phyloP scores from a whole-genome alignment of 2,329 filamentous ascomycete species.

The Fusarium sp. region DNA sequence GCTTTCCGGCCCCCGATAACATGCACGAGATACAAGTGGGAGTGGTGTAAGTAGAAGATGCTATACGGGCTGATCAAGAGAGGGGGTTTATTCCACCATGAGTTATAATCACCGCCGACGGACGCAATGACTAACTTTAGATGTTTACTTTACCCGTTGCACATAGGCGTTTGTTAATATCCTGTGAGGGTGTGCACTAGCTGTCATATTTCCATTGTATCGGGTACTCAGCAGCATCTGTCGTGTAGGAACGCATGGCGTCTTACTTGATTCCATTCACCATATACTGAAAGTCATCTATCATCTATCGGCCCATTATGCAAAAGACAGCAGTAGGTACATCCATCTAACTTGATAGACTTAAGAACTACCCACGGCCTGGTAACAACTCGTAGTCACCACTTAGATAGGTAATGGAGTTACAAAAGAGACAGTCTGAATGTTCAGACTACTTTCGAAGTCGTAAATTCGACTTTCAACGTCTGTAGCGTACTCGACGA shows the following conservation, averaged over 20 bases:
- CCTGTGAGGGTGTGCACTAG: slow-evolving; percentile 20
- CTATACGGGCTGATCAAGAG: neutral
- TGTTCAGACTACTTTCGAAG: neutral
- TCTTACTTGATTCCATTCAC: neutral
- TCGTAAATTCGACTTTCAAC: neutral
- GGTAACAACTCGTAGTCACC: neutral
- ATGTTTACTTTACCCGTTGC: slow-evolving; percentile 4
- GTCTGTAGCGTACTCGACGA: neutral
- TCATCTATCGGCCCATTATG: neutral
- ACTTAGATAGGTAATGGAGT: neutral
- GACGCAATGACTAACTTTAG: neutral
- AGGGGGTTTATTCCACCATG: neutral
- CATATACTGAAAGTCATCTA: neutral
- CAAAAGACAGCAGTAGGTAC: neutral
- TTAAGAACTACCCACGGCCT: neutral
- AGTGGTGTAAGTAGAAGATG: neutral
- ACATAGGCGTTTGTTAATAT: slow-evolving; percentile 3
- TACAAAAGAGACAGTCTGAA: neutral
- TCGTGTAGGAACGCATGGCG: neutral
- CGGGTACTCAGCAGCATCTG: neutral
- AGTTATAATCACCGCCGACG: neutral
- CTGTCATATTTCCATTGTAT: neutral
- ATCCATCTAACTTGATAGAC: neutral
- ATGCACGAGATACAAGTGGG: neutral
- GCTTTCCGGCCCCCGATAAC: slow-evolving; percentile 19